Evolutionary conservation across 495 filamentous ascomycete genomes (phyloP), one percentile per base, ranked within the genome.

Genomic region (Aspergillus haitiensis): DNA sequence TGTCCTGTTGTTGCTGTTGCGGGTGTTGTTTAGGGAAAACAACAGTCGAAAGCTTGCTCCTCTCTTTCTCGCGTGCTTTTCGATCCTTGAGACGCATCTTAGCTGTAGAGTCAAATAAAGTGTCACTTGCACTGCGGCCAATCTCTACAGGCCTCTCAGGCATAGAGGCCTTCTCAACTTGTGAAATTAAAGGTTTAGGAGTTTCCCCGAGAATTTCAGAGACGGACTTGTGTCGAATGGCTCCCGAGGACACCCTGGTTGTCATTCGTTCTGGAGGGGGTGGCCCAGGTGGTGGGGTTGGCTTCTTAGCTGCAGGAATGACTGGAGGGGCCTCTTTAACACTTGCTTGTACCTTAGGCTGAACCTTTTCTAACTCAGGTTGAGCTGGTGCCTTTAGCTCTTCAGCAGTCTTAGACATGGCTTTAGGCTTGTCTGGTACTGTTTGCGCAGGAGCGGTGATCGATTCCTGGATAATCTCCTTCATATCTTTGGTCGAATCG

Each of bases 41-140:
- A n/a, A 95, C 90, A 0, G 89, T 90, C 3, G 90, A 90, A 7
- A 87, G 75, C 59, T 87, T 87, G 59, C 75, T 84, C 66, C 84
- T 82, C 45, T 86, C 82, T 65, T 80, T 87, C 46, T 84, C 81
- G 51, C 84, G 86, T 8, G 75, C 77, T 66, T 84, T 86, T 9
- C 79, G 65, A 59, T 80, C 81, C 58, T 77, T 79, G 37, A 86
- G 75, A 16, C 82, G 77, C 60, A 81, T 73, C 52, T 80, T 77
- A 1, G 79, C 73, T 45, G 81, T 68, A 16, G 76, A 77, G 55
- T 74, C 72, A 50, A 72, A 70, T n/a, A 74, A 68, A 65, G 56
- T 73, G 75, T 64, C 72, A 13, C 72, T 62, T 42, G 32, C 58
- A 34, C 52, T 42, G 15, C 50, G 71, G n/a, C 70, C 67, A 45